These are phyloP conservation scores for Scolecobasidium constrictum DNA, from an alignment of 2,329 filamentous ascomycete species.

Conservation along the genomic window DNA sequence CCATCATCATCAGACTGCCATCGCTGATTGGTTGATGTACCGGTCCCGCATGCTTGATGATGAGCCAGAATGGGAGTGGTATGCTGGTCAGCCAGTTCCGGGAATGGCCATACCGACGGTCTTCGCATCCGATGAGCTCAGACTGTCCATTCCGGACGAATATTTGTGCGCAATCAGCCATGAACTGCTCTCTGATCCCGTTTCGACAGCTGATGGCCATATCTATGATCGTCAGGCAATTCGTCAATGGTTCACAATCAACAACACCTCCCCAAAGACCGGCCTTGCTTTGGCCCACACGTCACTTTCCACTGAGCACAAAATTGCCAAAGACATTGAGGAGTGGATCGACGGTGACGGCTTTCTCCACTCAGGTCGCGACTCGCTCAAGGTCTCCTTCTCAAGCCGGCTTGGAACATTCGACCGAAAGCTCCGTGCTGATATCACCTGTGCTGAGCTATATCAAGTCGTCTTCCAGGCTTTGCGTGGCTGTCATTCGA, in stretches of 20 bases:
- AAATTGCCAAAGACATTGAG: background rate
- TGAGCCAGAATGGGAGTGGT: background rate
- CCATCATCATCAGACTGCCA: background rate
- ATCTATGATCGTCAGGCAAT: conserved; percentile 25
- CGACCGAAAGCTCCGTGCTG: conserved; percentile 6
- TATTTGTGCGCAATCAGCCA: conserved; percentile 22
- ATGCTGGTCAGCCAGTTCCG: background rate
- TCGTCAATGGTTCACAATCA: conserved; percentile 22
- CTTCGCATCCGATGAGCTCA: conserved; percentile 3
- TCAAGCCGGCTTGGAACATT: conserved; percentile 13
- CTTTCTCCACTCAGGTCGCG: background rate
- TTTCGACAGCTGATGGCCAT: conserved; percentile 20
- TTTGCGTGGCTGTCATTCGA: conserved; percentile 11
- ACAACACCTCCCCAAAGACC: conserved; percentile 20
- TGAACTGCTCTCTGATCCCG: conserved; percentile 23
- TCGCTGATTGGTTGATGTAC: background rate
- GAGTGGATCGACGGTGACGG: background rate
- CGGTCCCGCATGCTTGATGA: background rate
- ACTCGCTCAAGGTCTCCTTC: conserved; percentile 11
- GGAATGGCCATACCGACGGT: background rate
- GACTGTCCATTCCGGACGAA: conserved; percentile 16
- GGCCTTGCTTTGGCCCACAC: background rate
- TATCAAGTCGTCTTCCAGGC: conserved; percentile 12
- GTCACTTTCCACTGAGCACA: background rate
- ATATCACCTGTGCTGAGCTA: conserved; percentile 9